phyloP scores from a whole-genome alignment of 2,329 filamentous ascomycete genomes.

The Teratosphaeria zuluensis region DNA sequence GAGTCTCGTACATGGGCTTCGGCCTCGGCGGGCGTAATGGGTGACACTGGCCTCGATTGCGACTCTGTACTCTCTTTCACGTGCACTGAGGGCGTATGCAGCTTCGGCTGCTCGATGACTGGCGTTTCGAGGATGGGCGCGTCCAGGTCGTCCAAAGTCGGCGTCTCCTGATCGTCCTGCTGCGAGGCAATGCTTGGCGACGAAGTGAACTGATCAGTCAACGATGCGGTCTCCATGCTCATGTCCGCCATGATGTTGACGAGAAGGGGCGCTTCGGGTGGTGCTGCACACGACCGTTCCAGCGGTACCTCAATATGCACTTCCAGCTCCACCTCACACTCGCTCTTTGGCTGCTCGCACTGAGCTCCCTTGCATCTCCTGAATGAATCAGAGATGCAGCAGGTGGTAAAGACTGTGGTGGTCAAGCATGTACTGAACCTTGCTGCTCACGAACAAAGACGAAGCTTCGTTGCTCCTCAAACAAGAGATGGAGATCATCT shows the following conservation, averaged over 20 bases:
- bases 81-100: not conserved
- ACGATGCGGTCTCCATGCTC: not conserved
- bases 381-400: not conserved
- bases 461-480: not conserved
- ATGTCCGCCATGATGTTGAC: not conserved
- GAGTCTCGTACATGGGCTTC: slow-evolving; percentile 9
- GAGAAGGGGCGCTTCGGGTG: not conserved
- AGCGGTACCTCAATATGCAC: not conserved
- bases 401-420: not conserved
- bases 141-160: not conserved
- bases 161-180: not conserved
- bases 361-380: not conserved
- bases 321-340: not conserved
- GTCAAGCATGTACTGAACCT: not conserved
- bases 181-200: not conserved
- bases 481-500: not conserved
- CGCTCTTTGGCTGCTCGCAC: not conserved
- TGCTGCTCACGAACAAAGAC: not conserved
- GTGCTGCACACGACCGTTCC: not conserved
- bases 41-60: slow-evolving; percentile 1
- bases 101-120: not conserved
- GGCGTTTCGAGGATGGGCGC: not conserved
- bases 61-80: not conserved
- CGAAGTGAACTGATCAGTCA: not conserved
- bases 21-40: slow-evolving; percentile 4